Percentiles rank a stretch among this genome's conserved stretches.
Evolutionary conservation across 495 filamentous ascomycete species (phyloP).

Genomic region (Paragyromitra xinjiangensis): DNA sequence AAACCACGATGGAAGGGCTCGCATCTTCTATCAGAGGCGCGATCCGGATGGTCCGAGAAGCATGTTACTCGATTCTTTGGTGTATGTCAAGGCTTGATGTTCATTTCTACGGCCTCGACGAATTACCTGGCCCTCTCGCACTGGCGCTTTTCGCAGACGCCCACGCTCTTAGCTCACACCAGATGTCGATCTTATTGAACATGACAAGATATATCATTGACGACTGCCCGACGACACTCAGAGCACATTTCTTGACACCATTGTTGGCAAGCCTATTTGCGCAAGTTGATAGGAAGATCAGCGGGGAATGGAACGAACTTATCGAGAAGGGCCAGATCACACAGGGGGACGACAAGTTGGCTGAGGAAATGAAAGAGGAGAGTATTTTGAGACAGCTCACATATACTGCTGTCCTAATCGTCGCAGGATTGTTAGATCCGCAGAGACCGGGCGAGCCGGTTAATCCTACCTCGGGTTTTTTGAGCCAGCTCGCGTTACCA

Average conservation of each 20-base stretch:
- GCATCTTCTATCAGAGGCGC: constrained; percentile 91
- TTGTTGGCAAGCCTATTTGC: constrained; percentile 82
- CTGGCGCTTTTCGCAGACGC: constrained; percentile 86
- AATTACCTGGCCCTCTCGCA: constrained; percentile 84
- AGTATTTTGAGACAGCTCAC: constrained; percentile 95
- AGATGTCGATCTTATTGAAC: constrained; percentile 88
- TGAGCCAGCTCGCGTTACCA: constrained; percentile 48
- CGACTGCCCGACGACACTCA: constrained; percentile 80
- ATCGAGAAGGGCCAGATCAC: constrained; percentile 65
- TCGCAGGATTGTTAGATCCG: constrained; percentile 85
- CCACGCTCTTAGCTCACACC: constrained; percentile 85
- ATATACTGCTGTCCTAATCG: constrained; percentile 87
- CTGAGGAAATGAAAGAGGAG: constrained; percentile 97
- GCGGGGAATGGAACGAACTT: constrained; percentile 81
- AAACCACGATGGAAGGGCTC: constrained; percentile 87
- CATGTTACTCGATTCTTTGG: constrained; percentile 90
- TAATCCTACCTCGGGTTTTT: constrained; percentile 40
- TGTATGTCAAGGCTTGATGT: constrained; percentile 88
- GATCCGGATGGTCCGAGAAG: constrained; percentile 87
- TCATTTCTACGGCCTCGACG: constrained; percentile 86
- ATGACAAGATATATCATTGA: constrained; percentile 87
- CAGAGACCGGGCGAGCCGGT: constrained; percentile 64
- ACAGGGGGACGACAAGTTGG: constrained; percentile 72
- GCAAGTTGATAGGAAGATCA: constrained; percentile 87
- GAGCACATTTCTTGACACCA: constrained; percentile 83